These are phyloP conservation scores for Pezicula neosporulosa DNA, from an alignment of 2,329 filamentous ascomycete species.

Conservation along the genomic window DNA sequence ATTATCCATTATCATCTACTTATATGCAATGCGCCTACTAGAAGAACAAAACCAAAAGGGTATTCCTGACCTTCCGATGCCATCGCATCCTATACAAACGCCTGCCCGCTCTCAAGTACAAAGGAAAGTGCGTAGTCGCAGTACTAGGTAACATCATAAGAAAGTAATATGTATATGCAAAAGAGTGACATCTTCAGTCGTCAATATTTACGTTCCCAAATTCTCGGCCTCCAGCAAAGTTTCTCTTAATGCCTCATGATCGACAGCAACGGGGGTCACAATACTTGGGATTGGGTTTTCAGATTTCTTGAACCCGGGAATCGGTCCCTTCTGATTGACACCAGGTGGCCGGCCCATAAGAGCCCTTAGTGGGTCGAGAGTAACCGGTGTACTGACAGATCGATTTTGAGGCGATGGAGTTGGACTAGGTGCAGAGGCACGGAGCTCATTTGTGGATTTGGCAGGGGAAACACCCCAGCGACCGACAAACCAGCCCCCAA, in stretches of 20 bases:
- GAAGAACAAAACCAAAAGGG: too few relatives aligned
- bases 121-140: background rate
- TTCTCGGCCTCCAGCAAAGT: slow-evolving; percentile 16
- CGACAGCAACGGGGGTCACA: slow-evolving; percentile 22
- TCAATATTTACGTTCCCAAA: background rate
- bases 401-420: slow-evolving; percentile 9
- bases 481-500: slow-evolving; percentile 64
- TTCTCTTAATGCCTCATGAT: slow-evolving; percentile 27
- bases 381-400: slow-evolving; percentile 29
- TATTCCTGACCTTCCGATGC: too few relatives aligned
- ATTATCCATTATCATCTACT: too few relatives aligned
- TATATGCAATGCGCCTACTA: too few relatives aligned
- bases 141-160: background rate
- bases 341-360: slow-evolving; percentile 56
- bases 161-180: background rate
- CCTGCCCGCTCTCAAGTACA: background rate
- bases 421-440: slow-evolving; percentile 5
- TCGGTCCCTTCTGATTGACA: slow-evolving; percentile 74
- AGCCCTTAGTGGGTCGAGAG: slow-evolving; percentile 28
- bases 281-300: slow-evolving; percentile 23
- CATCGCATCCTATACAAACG: background rate
- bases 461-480: slow-evolving; percentile 56
- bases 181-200: background rate
- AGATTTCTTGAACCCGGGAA: slow-evolving; percentile 63
- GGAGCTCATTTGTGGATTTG: slow-evolving; percentile 23